A percentile compares a stretch with the other conserved stretches of the same genome.
Evolutionary conservation across 352 stramenopile species (phyloP).

Genomic region (Albugo laibachii): DNA sequence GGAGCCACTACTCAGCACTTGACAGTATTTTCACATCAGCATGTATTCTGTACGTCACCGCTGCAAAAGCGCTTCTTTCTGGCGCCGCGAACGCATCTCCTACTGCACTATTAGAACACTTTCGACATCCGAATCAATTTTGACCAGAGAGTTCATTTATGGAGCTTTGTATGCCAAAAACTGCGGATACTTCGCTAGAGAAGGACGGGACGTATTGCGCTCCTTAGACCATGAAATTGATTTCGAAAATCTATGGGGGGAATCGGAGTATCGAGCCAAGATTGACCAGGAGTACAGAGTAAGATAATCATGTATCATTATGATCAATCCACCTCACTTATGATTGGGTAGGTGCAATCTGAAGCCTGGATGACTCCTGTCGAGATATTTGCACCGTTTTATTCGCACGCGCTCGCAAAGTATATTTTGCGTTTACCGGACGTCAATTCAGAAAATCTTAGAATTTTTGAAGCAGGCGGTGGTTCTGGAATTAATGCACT

Average conservation of each 20-base stretch:
- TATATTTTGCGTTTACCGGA: conserved; percentile 75
- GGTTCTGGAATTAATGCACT: conserved; percentile 78
- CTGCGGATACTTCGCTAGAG: conserved; percentile 65
- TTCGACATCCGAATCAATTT: conserved; percentile 6
- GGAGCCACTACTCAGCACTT: no score
- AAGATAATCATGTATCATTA: background rate
- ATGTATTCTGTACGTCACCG: no score
- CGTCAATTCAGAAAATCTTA: conserved; percentile 20
- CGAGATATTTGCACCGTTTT: conserved; percentile 75
- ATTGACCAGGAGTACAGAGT: conserved; percentile 37
- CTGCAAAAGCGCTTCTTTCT: no score
- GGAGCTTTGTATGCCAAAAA: conserved; percentile 58
- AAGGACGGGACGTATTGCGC: conserved; percentile 51
- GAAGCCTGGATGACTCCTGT: conserved; percentile 83
- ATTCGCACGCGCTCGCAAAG: conserved; percentile 70
- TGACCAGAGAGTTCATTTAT: conserved; percentile 75
- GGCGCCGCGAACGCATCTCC: no score
- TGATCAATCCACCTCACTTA: background rate
- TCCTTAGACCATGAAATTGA: conserved; percentile 32
- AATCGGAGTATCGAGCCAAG: conserved; percentile 40
- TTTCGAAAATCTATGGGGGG: conserved; percentile 60
- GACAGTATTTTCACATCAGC: no score
- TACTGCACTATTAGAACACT: no score
- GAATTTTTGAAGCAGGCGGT: conserved; percentile 77
- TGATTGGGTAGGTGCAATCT: conserved; percentile 7